Percentiles rank a stretch among this genome's conserved stretches.
Conservation (phyloP, 495 filamentous ascomycete species). For the Penicillium dipodomyicola region DNA sequence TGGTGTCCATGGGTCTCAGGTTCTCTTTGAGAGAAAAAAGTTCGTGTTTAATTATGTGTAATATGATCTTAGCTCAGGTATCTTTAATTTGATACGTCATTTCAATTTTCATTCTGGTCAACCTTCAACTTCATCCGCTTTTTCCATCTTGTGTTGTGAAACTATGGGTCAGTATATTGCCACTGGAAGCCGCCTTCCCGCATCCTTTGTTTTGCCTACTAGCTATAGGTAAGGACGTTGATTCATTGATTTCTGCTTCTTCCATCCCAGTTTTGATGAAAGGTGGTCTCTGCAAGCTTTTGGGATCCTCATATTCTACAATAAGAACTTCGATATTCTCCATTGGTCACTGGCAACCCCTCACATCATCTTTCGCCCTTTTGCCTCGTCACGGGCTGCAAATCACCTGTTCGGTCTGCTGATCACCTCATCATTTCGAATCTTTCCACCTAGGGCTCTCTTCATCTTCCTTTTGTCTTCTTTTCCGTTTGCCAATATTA, state of each 20-base stretch:
- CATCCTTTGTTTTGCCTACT: conserved; percentile 1
- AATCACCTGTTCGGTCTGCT: conserved; percentile 32
- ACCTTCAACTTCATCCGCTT: not conserved
- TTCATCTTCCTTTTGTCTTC: not conserved
- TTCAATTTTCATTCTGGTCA: conserved; percentile 8
- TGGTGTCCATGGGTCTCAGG: conserved; percentile 19
- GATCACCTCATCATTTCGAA: conserved; percentile 29
- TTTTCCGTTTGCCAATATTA: not conserved
- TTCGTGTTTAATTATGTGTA: conserved; percentile 19
- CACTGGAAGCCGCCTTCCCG: conserved; percentile 3
- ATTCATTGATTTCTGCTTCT: not conserved
- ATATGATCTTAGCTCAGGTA: conserved; percentile 20
- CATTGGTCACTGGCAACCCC: not conserved
- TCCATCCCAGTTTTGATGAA: not conserved
- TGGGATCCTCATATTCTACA: not conserved
- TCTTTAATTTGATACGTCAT: conserved; percentile 23
- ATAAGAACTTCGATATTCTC: not conserved
- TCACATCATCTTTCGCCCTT: conserved; percentile 6
- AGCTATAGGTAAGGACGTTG: not conserved
- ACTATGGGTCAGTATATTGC: not conserved
- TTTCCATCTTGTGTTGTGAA: not conserved
- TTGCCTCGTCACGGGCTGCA: conserved; percentile 21
- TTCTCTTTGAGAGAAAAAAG: conserved; percentile 22
- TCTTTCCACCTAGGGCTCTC: not conserved
- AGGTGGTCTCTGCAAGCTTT: not conserved